Evolutionary conservation across 2,329 filamentous ascomycete species (phyloP).

Genomic region (Magnaporthiopsis rhizophila): DNA sequence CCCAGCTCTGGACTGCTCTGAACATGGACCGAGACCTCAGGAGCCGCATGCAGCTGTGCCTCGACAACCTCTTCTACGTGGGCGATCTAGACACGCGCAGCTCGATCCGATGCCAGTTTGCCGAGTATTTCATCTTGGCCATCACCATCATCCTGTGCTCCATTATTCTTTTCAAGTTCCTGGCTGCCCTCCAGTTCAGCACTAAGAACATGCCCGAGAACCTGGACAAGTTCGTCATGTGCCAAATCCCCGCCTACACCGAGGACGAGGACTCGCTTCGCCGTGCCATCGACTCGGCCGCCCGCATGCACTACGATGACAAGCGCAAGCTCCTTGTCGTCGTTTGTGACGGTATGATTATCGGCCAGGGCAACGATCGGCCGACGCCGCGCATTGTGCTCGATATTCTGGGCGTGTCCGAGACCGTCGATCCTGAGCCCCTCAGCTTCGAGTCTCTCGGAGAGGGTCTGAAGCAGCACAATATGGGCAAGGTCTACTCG

Average conservation of each 20-base stretch:
- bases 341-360: slow-evolving; percentile 98
- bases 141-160: slow-evolving; percentile 72
- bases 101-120: slow-evolving; percentile 76
- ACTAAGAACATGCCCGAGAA: slow-evolving; percentile 89
- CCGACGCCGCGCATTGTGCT: slow-evolving; percentile 93
- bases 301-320: slow-evolving; percentile 93
- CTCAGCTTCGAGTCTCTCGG: slow-evolving; percentile 95
- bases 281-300: slow-evolving; percentile 92
- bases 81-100: slow-evolving; percentile 87
- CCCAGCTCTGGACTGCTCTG: slow-evolving; percentile 72
- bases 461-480: slow-evolving; percentile 94
- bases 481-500: slow-evolving; percentile 98
- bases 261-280: slow-evolving; percentile 97
- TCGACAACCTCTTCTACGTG: slow-evolving; percentile 92
- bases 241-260: slow-evolving; percentile 94
- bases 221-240: slow-evolving; percentile 96
- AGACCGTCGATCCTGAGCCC: slow-evolving; percentile 88
- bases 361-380: slow-evolving; percentile 94
- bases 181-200: slow-evolving; percentile 90
- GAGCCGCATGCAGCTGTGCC: slow-evolving; percentile 66
- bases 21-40: slow-evolving; percentile 48
- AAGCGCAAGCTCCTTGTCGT: slow-evolving; percentile 93
- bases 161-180: slow-evolving; percentile 92
- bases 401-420: slow-evolving; percentile 91
- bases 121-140: slow-evolving; percentile 80